These are phyloP conservation scores for Hippophae rhamnoides DNA, from an alignment of 306 rosid species.

Conservation along the genomic window DNA sequence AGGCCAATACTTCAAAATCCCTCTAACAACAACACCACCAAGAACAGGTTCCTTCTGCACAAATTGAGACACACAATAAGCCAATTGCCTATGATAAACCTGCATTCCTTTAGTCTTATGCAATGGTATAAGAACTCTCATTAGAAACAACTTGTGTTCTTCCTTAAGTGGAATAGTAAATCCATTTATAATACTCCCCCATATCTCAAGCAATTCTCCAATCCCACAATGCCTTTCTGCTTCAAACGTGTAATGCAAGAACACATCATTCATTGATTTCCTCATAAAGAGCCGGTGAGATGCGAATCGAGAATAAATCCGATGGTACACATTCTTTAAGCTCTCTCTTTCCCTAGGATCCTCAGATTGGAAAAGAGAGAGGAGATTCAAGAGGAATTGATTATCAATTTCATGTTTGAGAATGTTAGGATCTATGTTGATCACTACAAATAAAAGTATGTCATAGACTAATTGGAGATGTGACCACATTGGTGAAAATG, in stretches of 20 bases:
- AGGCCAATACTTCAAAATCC: conserved; percentile 79
- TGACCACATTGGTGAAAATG: conserved; percentile 49
- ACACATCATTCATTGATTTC: conserved; percentile 60
- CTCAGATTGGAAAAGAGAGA: conserved; percentile 63
- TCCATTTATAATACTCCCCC: conserved; percentile 82
- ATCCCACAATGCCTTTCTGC: conserved; percentile 61
- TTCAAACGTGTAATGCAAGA: conserved; percentile 54
- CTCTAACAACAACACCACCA: conserved; percentile 70
- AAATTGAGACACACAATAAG: conserved; percentile 75
- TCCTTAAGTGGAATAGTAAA: conserved; percentile 80
- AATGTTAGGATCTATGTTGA: conserved; percentile 24
- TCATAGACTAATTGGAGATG: conserved; percentile 63
- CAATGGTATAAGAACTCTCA: conserved; percentile 76
- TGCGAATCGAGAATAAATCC: conserved; percentile 50
- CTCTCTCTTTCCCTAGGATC: conserved; percentile 69
- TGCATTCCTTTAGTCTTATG: conserved; percentile 72
- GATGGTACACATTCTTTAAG: conserved; percentile 61
- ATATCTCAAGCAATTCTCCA: conserved; percentile 80
- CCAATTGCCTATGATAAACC: conserved; percentile 57
- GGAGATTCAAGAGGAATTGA: conserved; percentile 42
- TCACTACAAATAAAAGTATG: conserved; percentile 43
- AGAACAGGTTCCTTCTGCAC: conserved; percentile 86
- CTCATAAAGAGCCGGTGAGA: conserved; percentile 53
- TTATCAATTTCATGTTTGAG: conserved; percentile 33
- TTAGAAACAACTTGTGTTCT: conserved; percentile 74